Base-by-base conservation (phyloP, 179 eudicot species). In the Silene coronaria region DNA sequence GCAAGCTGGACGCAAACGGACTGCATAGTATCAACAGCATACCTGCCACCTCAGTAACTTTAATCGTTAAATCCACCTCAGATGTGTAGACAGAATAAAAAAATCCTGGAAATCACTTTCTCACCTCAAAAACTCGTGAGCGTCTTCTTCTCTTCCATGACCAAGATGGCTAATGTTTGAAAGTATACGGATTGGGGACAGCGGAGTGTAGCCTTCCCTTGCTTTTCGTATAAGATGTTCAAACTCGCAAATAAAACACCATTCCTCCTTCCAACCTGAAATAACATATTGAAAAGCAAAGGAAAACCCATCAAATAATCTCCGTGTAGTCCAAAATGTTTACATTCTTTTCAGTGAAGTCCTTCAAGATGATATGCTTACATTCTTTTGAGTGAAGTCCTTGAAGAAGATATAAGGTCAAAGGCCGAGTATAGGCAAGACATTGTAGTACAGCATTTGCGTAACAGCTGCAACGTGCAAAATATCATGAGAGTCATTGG, bases 391-490 rank as follows among this genome's bases (percentile, higher is more conserved):
- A 86, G 80, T 94, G 98, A 77, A 89, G 85, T 74, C 90, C 91
- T 85, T 90, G 88, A 72, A 92, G 91, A 73, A 90, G 82, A 86
- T 89, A 94, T 68, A 88, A 82, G 38, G 97, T 86, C 71, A 94
- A 88, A 71, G 98, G 95, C 17, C 91, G 92, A 30, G 97, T 94
- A 71, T 75, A 90, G 72, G 91, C 86, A 86, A 94, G 84, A 86
- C 98, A 94, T 77, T 94, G 97, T 75, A 94, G 92, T 79, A 90
- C 97, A 57, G 88, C 93, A 85, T 95, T 95, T 63, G 97, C 99
- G 80, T 93, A 95, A 83, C 99, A 95, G 80, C 99, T 95, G 91
- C 86, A 85, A 58, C 77, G 73, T 26, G 74, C n/a, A 63, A 60
- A 58, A 78, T 23, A 38, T 12, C 22, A 13, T 17, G 21, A 68